Evolutionary conservation across 305 asterid genomes (phyloP), one percentile per base, ranked within the genome.

Genomic region (Lippia alba): DNA sequence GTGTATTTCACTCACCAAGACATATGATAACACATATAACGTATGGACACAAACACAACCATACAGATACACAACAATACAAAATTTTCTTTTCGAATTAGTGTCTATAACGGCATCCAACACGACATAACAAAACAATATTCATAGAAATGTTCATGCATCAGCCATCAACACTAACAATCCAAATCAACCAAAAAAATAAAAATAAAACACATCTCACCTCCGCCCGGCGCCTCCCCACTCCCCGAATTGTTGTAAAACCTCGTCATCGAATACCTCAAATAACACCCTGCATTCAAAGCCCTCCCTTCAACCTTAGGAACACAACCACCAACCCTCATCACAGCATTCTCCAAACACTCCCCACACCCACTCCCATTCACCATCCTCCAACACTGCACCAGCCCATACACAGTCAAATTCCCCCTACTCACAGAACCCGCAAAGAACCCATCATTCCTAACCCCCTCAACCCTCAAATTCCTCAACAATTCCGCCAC

Each of bases 361-460:
- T 15, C 24, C 61, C 46, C 56, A 73, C 92, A 85, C 39, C 36
- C 81, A 48, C 72, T 76, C 67, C 84, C 80, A 49, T 75, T 83
- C 66, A 87, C 87, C 61, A 74, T 63, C 68, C 83, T 85, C 92
- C 92, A 87, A 71, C 90, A 87, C 65, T 87, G 92, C 67, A 84
- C 87, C 81, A 87, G 59, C 3, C 90, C 92, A 49, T 79, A 85
- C 72, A 87, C 90, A 0, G 82, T 79, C 78, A 81, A 69, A 70
- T 79, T 87, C 75, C 86, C 90, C 55, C 24, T 70, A 34, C 39
- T 66, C 44, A 81, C 84, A 16, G n/a, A 57, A 34, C 85, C 87
- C 0, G 83, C 83, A 19, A 77, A 85, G 51, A 81, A 85, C 39
- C 90, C 86, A 61, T 75, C 86, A 67, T 81, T 87, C 74, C 15